Percentiles rank a stretch among this genome's conserved stretches.
These are phyloP conservation scores for Leucoagaricus sp. DNA, from an alignment of 1,284 basidiomycete species.

Conservation along the genomic window DNA sequence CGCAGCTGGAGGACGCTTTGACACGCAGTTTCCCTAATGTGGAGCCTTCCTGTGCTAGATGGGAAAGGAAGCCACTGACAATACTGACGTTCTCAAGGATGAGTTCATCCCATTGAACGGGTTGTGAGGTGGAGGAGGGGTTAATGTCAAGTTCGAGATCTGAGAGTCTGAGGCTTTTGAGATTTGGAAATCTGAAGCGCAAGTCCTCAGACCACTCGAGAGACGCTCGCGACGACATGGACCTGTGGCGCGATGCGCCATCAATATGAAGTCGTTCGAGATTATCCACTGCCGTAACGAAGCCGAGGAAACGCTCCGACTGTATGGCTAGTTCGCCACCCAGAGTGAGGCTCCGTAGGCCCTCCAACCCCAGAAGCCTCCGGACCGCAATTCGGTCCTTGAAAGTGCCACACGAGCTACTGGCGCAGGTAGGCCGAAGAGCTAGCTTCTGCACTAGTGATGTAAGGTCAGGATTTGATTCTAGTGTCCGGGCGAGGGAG, in stretches of 20 bases:
- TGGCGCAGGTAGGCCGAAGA: conserved; percentile 36
- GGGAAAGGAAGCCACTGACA: conserved; percentile 38
- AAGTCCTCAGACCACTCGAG: conserved; percentile 45
- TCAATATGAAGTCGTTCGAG: conserved; percentile 48
- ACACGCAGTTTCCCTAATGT: conserved; percentile 39
- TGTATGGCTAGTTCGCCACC: conserved; percentile 48
- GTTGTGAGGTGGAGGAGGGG: conserved; percentile 34
- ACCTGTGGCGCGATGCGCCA: conserved; percentile 33
- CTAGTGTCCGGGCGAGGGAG: conserved; percentile 45
- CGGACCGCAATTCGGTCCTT: conserved; percentile 39
- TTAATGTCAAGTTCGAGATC: conserved; percentile 46
- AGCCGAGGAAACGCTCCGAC: conserved; percentile 48
- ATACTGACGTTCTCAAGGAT: conserved; percentile 46
- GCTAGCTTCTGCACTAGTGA: conserved; percentile 43
- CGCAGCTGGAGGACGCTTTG: conserved; percentile 29
- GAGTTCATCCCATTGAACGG: conserved; percentile 38
- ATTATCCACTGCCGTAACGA: conserved; percentile 38
- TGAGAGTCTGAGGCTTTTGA: conserved; percentile 40
- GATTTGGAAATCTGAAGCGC: conserved; percentile 35
- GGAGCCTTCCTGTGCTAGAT: conserved; percentile 38
- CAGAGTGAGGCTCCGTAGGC: conserved; percentile 40
- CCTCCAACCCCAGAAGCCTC: conserved; percentile 42
- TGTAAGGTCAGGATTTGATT: conserved; percentile 35
- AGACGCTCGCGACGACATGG: conserved; percentile 28
- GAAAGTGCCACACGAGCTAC: conserved; percentile 20